Evolutionary conservation across 306 rosid species (phyloP).

Genomic region (Fragaria nilgerrensis): DNA sequence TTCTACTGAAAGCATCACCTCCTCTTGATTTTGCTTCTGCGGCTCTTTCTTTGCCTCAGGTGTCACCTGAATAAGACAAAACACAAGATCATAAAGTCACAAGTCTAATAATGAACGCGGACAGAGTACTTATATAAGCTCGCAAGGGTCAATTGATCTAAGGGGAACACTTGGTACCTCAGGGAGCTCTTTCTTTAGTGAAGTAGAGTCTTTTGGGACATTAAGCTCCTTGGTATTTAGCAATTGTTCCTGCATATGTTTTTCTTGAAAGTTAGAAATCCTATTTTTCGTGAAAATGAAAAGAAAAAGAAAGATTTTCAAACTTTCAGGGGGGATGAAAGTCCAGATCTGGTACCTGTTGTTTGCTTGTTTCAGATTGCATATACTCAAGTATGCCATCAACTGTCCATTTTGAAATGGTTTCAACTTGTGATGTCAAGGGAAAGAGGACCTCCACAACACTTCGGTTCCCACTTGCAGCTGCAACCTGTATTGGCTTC

Average conservation of each 20-base stretch:
- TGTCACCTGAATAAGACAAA: slow-evolving; percentile 50
- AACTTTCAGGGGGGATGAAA: neutral
- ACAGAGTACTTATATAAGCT: neutral
- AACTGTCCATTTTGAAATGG: slow-evolving; percentile 69
- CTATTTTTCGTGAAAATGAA: neutral
- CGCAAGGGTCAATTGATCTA: neutral
- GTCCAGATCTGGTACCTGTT: slow-evolving; percentile 49
- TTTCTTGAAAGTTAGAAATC: slow-evolving; percentile 20
- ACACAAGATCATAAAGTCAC: neutral
- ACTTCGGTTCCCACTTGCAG: slow-evolving; percentile 60
- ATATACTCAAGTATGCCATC: slow-evolving; percentile 64
- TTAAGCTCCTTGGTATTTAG: slow-evolving; percentile 37
- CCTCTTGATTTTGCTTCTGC: slow-evolving; percentile 93
- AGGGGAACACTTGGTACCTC: slow-evolving; percentile 50
- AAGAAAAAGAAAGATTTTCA: neutral
- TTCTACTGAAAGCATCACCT: slow-evolving; percentile 71
- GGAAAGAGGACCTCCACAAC: slow-evolving; percentile 77
- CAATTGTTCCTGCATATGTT: slow-evolving; percentile 45
- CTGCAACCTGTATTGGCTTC: slow-evolving; percentile 82
- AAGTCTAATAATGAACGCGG: neutral
- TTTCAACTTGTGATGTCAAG: slow-evolving; percentile 60
- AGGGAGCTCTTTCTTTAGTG: slow-evolving; percentile 51
- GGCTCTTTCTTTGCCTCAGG: slow-evolving; percentile 82
- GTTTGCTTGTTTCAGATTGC: slow-evolving; percentile 60
- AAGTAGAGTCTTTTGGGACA: slow-evolving; percentile 33